Base-by-base conservation (phyloP, 106 monocot species). In the Phalaenopsis equestris region DNA sequence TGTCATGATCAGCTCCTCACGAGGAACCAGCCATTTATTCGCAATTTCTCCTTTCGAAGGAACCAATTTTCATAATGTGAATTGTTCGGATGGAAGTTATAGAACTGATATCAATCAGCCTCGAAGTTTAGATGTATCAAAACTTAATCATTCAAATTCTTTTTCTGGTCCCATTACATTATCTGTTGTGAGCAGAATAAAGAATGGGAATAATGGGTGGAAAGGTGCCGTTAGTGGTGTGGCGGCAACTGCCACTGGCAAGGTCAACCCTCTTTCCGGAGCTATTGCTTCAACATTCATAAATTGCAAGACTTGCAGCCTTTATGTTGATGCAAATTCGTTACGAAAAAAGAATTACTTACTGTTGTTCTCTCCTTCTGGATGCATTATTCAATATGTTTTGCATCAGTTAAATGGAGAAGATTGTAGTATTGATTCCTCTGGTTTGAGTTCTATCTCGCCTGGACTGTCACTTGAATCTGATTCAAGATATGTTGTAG, bases 1-100 rank as follows among this genome's bases (percentile, higher is more conserved):
- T 87, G 90, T 94, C 85, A 97, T 92, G 90, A 88, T 97, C 52
- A 97, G 96, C 77, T 92, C 93, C n/a, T 97, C 96, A 23, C 87
- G 90, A 49, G 96, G 96, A 73, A 97, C 96, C 61, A 92, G 93
- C 81, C 96, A 97, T 86, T 83, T 97, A 64, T 97, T 89, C 86
- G 57, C 92, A 70, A 80, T 96, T 56, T 90, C 91, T 81, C 85
- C 85, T 67, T 88, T 85, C 41, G 82, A 83, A 73, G 89, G 84
- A 38, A 48, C 68, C 37, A 88, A 79, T 48, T 79, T 72, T 3
- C 67, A 67, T 42, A 52, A 67, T 82, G 77, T 67, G 30, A 81
- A 78, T 82, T 77, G 52, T 76, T 68, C 80, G 55, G 36, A 57
- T 77, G 84, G 36, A 23, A n/a, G 56, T 10, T 78, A 78, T 83